Conservation (phyloP, 1,284 basidiomycete genomes). For the Austroboletus novae-zelandiae region DNA sequence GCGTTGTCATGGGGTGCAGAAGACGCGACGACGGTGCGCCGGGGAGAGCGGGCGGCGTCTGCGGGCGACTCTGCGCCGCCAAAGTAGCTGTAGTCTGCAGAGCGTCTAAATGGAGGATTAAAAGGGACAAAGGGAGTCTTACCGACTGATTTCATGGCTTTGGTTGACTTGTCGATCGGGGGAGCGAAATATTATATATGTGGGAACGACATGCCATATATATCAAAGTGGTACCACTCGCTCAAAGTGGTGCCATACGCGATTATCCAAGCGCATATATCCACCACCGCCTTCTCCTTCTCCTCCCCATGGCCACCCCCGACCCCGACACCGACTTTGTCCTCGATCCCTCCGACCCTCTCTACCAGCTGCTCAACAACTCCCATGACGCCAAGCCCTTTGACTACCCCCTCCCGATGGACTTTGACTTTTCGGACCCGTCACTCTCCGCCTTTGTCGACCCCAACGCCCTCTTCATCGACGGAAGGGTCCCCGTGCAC, state of each 20-base stretch:
- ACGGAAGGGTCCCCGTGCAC: slow-evolving; percentile 12
- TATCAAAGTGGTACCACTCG: slow-evolving; percentile 24
- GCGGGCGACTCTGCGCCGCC: slow-evolving; percentile 75
- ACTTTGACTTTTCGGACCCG: slow-evolving; percentile 49
- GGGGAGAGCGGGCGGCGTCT: slow-evolving; percentile 54
- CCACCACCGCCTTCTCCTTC: not conserved
- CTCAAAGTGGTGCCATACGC: slow-evolving; percentile 24
- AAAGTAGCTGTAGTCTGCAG: slow-evolving; percentile 67
- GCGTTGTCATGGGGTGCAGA: slow-evolving; percentile 42
- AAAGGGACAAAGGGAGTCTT: slow-evolving; percentile 9
- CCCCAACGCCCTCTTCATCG: slow-evolving; percentile 59
- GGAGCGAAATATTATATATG: not conserved
- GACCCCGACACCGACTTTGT: slow-evolving; percentile 24
- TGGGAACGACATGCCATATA: slow-evolving; percentile 27
- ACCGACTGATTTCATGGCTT: slow-evolving; percentile 18
- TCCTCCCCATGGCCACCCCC: slow-evolving; percentile 17
- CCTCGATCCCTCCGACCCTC: slow-evolving; percentile 49
- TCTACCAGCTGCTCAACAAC: slow-evolving; percentile 52
- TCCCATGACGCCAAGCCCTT: slow-evolving; percentile 44
- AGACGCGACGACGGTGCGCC: slow-evolving; percentile 52
- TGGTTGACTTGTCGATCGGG: not conserved
- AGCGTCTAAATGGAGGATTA: not conserved
- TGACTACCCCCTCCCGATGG: slow-evolving; percentile 37
- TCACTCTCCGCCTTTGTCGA: slow-evolving; percentile 53
- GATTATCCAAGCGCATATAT: not conserved